These are phyloP conservation scores for Bipolaris gigantea DNA, from an alignment of 2,329 filamentous ascomycete species.

Conservation along the genomic window DNA sequence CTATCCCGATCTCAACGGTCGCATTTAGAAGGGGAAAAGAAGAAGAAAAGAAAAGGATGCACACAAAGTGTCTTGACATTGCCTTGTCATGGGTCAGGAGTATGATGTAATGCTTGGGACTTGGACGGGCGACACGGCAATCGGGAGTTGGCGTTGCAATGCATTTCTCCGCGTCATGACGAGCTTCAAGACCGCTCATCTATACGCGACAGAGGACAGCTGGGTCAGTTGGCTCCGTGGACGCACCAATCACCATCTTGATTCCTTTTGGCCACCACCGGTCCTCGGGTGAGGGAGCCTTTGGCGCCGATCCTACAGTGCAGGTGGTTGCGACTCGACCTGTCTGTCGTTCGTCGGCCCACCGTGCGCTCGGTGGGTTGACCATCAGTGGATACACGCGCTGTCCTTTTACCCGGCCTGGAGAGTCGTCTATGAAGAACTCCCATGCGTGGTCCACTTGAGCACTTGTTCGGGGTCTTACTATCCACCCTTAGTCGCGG, in stretches of 20 bases:
- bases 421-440: conserved; percentile 33
- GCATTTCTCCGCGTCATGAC: conserved; percentile 24
- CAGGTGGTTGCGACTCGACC: conserved; percentile 23
- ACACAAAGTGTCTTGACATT: conserved; percentile 1
- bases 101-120: conserved; percentile 28
- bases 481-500: conserved; percentile 27
- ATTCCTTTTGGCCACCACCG: conserved; percentile 31
- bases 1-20: neutral
- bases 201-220: conserved; percentile 12
- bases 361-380: conserved; percentile 25
- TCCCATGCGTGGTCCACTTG: conserved; percentile 34
- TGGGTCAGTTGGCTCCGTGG: conserved; percentile 25
- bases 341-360: conserved; percentile 28
- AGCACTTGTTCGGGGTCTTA: conserved; percentile 35
- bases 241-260: conserved; percentile 21
- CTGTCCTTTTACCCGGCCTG: conserved; percentile 41
- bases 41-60: neutral
- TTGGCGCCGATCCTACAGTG: conserved; percentile 34
- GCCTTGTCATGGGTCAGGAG: conserved; percentile 5
- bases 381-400: conserved; percentile 26
- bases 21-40: neutral
- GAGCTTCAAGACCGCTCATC: conserved; percentile 15
- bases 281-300: conserved; percentile 30
- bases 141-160: conserved; percentile 10
- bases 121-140: conserved; percentile 10